Evolutionary conservation across 495 filamentous ascomycete species (phyloP).

Genomic region (Diplogelasinospora grovesii): DNA sequence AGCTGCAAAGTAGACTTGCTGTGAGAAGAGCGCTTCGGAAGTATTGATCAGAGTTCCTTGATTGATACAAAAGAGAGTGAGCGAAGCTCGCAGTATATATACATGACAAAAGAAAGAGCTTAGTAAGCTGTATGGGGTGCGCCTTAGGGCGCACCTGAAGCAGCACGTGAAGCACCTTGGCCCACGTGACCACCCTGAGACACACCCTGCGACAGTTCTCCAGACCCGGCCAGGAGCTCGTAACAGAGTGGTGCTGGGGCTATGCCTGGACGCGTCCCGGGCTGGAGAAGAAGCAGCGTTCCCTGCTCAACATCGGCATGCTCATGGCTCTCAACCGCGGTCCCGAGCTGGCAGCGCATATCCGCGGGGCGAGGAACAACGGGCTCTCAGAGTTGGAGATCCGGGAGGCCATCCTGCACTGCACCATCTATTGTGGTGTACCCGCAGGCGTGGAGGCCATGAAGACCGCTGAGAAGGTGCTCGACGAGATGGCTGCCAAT

Average conservation of each 20-base stretch:
- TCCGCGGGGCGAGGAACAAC: constrained; percentile 49
- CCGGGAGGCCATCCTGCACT: constrained; percentile 47
- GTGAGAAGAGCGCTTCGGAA: too few relatives aligned
- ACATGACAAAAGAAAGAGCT: too few relatives aligned
- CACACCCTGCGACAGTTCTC: too few relatives aligned
- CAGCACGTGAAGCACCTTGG: too few relatives aligned
- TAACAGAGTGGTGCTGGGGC: constrained; percentile 52
- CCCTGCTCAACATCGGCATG: constrained; percentile 48
- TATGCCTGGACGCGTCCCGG: constrained; percentile 49
- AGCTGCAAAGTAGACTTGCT: too few relatives aligned
- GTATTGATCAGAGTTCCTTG: too few relatives aligned
- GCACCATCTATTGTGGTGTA: constrained; percentile 48
- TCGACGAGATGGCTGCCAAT: constrained; percentile 32
- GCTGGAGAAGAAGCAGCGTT: constrained; percentile 47
- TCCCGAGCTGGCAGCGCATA: constrained; percentile 48
- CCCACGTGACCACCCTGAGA: too few relatives aligned
- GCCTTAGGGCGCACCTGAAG: too few relatives aligned
- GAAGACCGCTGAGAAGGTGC: constrained; percentile 31
- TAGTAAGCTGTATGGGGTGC: too few relatives aligned
- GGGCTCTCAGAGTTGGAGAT: constrained; percentile 49
- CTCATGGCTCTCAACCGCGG: constrained; percentile 45
- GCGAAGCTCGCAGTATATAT: too few relatives aligned
- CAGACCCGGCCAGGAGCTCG: constrained; percentile 44
- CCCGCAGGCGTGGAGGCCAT: constrained; percentile 52
- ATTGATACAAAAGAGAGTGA: too few relatives aligned